A percentile compares a stretch with the other conserved stretches of the same genome.
Conservation (phyloP, 495 filamentous ascomycete species). For the Penicillium argentinense region DNA sequence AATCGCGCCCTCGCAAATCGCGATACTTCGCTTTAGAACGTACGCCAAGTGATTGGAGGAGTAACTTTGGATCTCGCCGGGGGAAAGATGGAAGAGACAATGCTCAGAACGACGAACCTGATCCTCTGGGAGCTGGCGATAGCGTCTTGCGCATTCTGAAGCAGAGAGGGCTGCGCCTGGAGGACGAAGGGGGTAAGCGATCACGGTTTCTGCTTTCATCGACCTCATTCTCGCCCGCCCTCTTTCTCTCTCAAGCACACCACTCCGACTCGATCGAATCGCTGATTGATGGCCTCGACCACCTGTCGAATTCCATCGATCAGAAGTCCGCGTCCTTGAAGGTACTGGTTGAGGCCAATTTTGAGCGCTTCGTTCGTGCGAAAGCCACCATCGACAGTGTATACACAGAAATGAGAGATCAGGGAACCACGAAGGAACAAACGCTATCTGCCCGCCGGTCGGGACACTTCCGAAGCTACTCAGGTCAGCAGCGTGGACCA, state of each 20-base stretch:
- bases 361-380: constrained; percentile 93
- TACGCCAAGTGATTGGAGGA: constrained; percentile 63
- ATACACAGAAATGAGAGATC: constrained; percentile 95
- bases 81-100: constrained; percentile 68
- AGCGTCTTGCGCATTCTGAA: constrained; percentile 83
- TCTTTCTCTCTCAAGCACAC: constrained; percentile 91
- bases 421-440: constrained; percentile 64
- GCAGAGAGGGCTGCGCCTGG: constrained; percentile 73
- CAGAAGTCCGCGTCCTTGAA: constrained; percentile 96
- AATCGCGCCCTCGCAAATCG: constrained; percentile 64
- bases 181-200: constrained; percentile 77
- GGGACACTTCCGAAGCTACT: constrained; percentile 56
- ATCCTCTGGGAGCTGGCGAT: constrained; percentile 77
- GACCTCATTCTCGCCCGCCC: constrained; percentile 87
- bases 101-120: constrained; percentile 85
- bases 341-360: constrained; percentile 93
- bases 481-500: constrained; percentile 47
- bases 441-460: constrained; percentile 59
- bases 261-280: constrained; percentile 75
- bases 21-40: constrained; percentile 82
- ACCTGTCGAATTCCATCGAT: constrained; percentile 85
- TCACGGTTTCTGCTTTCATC: constrained; percentile 94
- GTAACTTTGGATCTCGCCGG: constrained; percentile 67
- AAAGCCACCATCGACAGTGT: constrained; percentile 98
- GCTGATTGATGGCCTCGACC: constrained; percentile 75